These are phyloP conservation scores for Aphanomyces euteiches DNA, from an alignment of 352 stramenopile species.

Conservation along the genomic window DNA sequence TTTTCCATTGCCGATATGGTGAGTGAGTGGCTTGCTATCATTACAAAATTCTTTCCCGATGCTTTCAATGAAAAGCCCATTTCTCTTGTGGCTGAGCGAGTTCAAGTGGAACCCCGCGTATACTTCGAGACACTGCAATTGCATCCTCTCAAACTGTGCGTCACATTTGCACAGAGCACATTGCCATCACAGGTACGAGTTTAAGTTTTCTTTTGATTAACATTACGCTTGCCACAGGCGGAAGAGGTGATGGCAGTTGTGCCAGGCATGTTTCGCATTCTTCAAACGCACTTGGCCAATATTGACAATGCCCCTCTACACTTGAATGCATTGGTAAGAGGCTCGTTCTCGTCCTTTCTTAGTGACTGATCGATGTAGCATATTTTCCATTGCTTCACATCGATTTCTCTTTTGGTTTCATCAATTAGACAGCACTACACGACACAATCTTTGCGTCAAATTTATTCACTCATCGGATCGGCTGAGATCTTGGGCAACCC, in stretches of 20 bases:
- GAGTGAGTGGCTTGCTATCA: conserved; percentile 45
- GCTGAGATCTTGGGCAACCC: conserved; percentile 87
- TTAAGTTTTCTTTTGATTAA: conserved; percentile 32
- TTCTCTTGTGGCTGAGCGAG: conserved; percentile 34
- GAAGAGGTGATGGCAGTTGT: conserved; percentile 40
- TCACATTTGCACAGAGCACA: conserved; percentile 70
- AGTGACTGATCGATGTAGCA: conserved; percentile 33
- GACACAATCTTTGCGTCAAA: conserved; percentile 68
- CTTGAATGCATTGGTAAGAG: conserved; percentile 56
- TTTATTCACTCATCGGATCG: conserved; percentile 69
- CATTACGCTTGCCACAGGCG: conserved; percentile 21
- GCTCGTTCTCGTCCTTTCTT: background rate
- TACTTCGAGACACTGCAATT: conserved; percentile 84
- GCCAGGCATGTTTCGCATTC: conserved; percentile 52
- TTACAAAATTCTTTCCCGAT: conserved; percentile 39
- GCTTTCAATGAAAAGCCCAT: conserved; percentile 34
- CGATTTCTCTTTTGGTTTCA: conserved; percentile 58
- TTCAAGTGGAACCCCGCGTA: conserved; percentile 48
- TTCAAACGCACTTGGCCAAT: conserved; percentile 64
- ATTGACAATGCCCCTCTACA: conserved; percentile 78
- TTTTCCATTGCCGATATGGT: conserved; percentile 45
- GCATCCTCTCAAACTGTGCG: conserved; percentile 70
- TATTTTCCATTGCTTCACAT: conserved; percentile 77
- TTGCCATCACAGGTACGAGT: conserved; percentile 38
- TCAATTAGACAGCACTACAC: conserved; percentile 80